These are phyloP conservation scores for Geoglossum cookeanum DNA, from an alignment of 2,329 filamentous ascomycete species.

Conservation along the genomic window DNA sequence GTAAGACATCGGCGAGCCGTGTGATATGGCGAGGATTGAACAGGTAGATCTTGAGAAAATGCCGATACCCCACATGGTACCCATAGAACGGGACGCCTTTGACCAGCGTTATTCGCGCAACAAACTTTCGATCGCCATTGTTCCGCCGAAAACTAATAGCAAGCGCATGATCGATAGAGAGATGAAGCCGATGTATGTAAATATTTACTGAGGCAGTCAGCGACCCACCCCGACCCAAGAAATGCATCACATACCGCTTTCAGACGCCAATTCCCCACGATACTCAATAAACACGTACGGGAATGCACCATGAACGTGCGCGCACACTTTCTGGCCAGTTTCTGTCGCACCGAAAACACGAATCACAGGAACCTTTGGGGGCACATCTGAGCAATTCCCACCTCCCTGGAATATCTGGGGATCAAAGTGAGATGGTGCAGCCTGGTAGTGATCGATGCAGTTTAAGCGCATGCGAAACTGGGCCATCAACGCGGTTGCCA, in stretches of 20 bases:
- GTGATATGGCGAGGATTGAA: slow-evolving; percentile 74
- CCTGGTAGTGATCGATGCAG: slow-evolving; percentile 89
- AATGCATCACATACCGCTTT: slow-evolving; percentile 38
- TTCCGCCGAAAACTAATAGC: slow-evolving; percentile 70
- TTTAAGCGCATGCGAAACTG: slow-evolving; percentile 82
- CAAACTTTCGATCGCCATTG: slow-evolving; percentile 50
- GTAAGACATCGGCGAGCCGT: slow-evolving; percentile 68
- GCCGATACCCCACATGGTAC: slow-evolving; percentile 77
- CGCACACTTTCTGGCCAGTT: slow-evolving; percentile 88
- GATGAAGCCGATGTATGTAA: slow-evolving; percentile 60
- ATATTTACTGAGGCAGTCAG: slow-evolving; percentile 38
- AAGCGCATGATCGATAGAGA: slow-evolving; percentile 80
- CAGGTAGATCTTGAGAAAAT: slow-evolving; percentile 89
- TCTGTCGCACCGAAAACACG: slow-evolving; percentile 85
- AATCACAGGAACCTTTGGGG: slow-evolving; percentile 65
- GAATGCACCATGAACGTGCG: slow-evolving; percentile 87
- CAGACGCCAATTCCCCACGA: slow-evolving; percentile 42
- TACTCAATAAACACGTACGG: slow-evolving; percentile 93
- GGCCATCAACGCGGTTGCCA: slow-evolving; percentile 31
- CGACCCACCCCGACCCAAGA: not conserved
- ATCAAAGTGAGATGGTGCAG: slow-evolving; percentile 59
- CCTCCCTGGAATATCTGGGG: slow-evolving; percentile 52
- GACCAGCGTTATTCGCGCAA: slow-evolving; percentile 76
- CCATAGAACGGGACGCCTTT: slow-evolving; percentile 95
- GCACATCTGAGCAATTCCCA: slow-evolving; percentile 30